phyloP scores from a whole-genome alignment of 768 basidiomycete genomes.

The Paxillus rubicundulus region DNA sequence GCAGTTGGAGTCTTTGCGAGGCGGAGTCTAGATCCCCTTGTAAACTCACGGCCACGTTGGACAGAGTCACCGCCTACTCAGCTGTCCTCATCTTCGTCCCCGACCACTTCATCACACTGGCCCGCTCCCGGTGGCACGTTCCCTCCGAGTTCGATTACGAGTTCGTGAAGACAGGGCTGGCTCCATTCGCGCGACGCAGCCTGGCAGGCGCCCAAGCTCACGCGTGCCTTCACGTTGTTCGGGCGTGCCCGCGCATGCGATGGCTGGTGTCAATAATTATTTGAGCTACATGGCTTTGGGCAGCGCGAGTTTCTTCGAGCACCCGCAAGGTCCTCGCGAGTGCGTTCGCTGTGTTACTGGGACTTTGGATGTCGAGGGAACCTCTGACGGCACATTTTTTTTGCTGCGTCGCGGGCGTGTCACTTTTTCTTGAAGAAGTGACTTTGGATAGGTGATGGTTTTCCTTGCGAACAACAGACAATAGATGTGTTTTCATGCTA shows the following conservation, averaged over 20 bases:
- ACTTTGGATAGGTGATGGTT: too few species aligned
- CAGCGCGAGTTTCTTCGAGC: slow-evolving; percentile 10
- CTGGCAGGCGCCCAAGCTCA: slow-evolving; percentile 68
- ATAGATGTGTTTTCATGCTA: too few species aligned
- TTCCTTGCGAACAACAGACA: too few species aligned
- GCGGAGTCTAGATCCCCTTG: slow-evolving; percentile 14
- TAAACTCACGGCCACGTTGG: slow-evolving; percentile 44
- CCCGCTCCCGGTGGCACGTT: slow-evolving; percentile 42
- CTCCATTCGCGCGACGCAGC: slow-evolving; percentile 60
- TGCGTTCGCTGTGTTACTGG: slow-evolving; percentile 53
- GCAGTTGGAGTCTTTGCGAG: too few species aligned
- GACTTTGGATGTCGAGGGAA: slow-evolving; percentile 50
- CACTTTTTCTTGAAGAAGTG: too few species aligned
- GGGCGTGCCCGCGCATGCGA: slow-evolving; percentile 45
- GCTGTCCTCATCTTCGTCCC: slow-evolving; percentile 60
- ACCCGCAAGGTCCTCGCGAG: slow-evolving; percentile 32
- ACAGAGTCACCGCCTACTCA: slow-evolving; percentile 54
- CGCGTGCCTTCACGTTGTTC: slow-evolving; percentile 47
- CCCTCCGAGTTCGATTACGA: slow-evolving; percentile 77
- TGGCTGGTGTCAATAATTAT: slow-evolving; percentile 49
- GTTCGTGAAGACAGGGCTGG: slow-evolving; percentile 73
- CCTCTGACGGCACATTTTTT: too few species aligned
- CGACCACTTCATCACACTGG: slow-evolving; percentile 70
- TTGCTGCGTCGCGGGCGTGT: too few species aligned
- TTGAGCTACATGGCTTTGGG: slow-evolving; percentile 42